Evolutionary conservation across 164 flowering plant genomes (phyloP), one percentile per base, ranked within the genome.

Genomic region (Annona cherimola): DNA sequence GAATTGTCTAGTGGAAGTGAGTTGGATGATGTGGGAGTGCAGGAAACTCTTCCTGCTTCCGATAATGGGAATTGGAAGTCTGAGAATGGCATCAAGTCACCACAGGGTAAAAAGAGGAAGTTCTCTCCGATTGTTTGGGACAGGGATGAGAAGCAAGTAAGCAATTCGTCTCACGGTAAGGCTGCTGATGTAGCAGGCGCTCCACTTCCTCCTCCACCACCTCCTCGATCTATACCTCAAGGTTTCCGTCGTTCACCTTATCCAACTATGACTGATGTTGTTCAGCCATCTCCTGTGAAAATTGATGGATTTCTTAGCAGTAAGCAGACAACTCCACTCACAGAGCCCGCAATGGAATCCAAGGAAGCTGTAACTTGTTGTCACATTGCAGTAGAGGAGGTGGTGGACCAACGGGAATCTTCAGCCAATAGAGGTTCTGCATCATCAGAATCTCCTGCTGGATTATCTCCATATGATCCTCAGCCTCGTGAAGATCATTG

Each of bases 1-100:
- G 98, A 92, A 75, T 74, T 94, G 72, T 89, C 94, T 0, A 90
- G 94, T 81, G 97, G 89, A 72, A 88, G 90, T 84, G 98, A 87
- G 40, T 89, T 92, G 70, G 92, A 93, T 70, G 92, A 81, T 55
- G 85, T 79, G n/a, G 73, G 74, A 57, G 90, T 80, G 20, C 79
- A 81, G 4, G 93, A 74, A 42, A 26, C 35, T 26, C 69, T 75
- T 0, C 79, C 41, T 60, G 78, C 55, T 42, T 79, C 74, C 41
- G 84, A 77, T 62, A 60, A 12, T 67, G 87, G 77, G 42, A 72
- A 60, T 62, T 50, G 69, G 0, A 78, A 73, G 71, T 70, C 68
- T 41, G 92, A 85, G 61, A 87, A 88, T 79, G 88, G 83, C 65
- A 75, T 26, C 40, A 61, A 11, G 50, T 73, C 81, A 6, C 77